Conservation (phyloP, 495 filamentous ascomycete genomes). For the Hypoxylon rickii region DNA sequence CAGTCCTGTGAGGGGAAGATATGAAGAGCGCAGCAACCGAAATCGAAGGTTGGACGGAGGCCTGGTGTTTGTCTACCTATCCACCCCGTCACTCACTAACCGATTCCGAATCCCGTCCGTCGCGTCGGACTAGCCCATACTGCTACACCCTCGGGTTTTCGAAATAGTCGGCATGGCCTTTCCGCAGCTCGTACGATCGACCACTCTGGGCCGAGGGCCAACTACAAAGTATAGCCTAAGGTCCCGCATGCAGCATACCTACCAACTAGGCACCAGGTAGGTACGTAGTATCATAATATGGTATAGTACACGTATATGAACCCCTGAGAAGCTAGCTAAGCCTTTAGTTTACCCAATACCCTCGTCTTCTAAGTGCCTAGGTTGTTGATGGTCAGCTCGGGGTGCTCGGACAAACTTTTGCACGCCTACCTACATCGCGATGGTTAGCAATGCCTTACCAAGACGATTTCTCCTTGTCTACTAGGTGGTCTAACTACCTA, state of each 20-base stretch:
- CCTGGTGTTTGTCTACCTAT: background rate
- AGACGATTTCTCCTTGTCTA: conserved; percentile 11
- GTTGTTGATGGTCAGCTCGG: background rate
- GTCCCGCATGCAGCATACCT: background rate
- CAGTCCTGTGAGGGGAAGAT: too few relatives aligned
- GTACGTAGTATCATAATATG: too few relatives aligned
- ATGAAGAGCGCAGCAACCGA: too few relatives aligned
- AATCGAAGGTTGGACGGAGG: too few relatives aligned
- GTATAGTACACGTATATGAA: background rate
- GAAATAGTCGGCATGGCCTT: conserved; percentile 17
- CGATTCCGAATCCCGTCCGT: conserved; percentile 21
- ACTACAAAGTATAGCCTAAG: conserved; percentile 29
- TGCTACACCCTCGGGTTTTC: conserved; percentile 4
- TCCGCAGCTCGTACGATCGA: conserved; percentile 11
- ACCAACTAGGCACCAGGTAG: background rate
- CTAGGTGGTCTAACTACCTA: too few relatives aligned
- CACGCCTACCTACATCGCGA: conserved; percentile 7
- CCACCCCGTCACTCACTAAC: conserved; percentile 3
- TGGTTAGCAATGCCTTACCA: conserved; percentile 1
- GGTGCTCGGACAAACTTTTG: conserved; percentile 21
- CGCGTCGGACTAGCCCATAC: conserved; percentile 1
- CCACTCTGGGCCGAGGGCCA: conserved; percentile 22
- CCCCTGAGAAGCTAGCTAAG: conserved; percentile 1
- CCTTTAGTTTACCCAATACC: conserved; percentile 21
- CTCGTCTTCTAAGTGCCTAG: too few relatives aligned